Evolutionary conservation across 2,329 filamentous ascomycete genomes (phyloP), one percentile per base, ranked within the genome.

Genomic region (Penicillium hesseltinei): DNA sequence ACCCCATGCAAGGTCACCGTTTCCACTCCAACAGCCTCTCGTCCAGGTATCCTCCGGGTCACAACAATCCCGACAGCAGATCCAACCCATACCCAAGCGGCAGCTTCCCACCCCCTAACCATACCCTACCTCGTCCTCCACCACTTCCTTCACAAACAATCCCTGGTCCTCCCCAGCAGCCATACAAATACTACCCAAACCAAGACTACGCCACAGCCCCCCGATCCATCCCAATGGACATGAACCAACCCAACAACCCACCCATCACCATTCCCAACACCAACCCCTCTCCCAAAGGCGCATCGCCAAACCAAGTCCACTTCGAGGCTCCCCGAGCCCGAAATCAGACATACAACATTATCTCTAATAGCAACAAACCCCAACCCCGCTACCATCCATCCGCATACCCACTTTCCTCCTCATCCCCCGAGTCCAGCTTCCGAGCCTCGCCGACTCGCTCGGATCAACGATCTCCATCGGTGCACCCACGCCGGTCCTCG

Each of bases 401-500:
- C 2, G 39, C 52, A 33, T 62, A 66, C 52, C 54, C 56, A 8
- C 57, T 66, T 40, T 66, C 65, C 27, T 47, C 63, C 0, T 67
- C 63, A 21, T 62, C 53, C 3, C 65, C 65, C 4, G 64, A 65
- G 27, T 51, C 59, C 4, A 59, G 46, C 21, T 49, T 58, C 53
- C 60, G 62, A 17, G 40, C 46, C 19, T 52, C 62, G 19, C 54
- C 61, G 46, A 63, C 59, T 46, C 61, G 56, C 44, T 63, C 65
- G 4, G 46, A 43, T n/a, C 60, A 62, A 44, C 53, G 61, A 40
- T 59, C 66, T n/a, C 57, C 60, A 19, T 48, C 53, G 13, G 58
- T 63, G 33, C 47, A 51, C 29, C 43, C 52, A 25, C 35, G 51
- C 33, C 56, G 59, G 31, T 55, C 56, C 19, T 59, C 66, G n/a